These are phyloP conservation scores for Pseudomassariella vexata DNA, from an alignment of 2,329 filamentous ascomycete species.

Conservation along the genomic window DNA sequence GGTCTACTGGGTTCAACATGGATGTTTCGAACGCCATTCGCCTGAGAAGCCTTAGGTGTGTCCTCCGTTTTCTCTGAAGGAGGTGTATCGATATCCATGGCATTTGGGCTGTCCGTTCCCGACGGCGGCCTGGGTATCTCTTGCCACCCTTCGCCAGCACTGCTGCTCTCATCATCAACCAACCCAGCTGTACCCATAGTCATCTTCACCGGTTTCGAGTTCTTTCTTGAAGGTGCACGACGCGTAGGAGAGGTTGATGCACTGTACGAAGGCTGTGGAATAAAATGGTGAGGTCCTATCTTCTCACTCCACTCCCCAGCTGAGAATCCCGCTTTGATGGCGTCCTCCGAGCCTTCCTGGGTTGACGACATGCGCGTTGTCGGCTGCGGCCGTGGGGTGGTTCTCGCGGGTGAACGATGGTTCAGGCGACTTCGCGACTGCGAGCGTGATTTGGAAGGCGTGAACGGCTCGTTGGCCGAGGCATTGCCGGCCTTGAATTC, in stretches of 20 bases:
- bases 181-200: constrained; percentile 37
- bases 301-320: constrained; percentile 48
- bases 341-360: constrained; percentile 18
- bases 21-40: constrained; percentile 42
- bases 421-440: constrained; percentile 33
- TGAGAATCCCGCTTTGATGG: constrained; percentile 33
- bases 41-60: constrained; percentile 16
- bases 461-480: constrained; percentile 19
- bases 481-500: constrained; percentile 46
- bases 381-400: constrained; percentile 3
- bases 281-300: constrained; percentile 50
- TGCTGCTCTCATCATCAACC: constrained; percentile 41
- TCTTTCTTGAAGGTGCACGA: constrained; percentile 49
- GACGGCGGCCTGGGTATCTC: constrained; percentile 13
- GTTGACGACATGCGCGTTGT: constrained; percentile 14
- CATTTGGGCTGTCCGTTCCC: constrained; percentile 42
- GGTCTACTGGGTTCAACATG: constrained; percentile 52
- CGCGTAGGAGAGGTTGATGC: constrained; percentile 40
- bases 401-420: constrained; percentile 30
- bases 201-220: constrained; percentile 48
- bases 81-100: constrained; percentile 62
- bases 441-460: constrained; percentile 27
- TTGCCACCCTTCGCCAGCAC: constrained; percentile 31
- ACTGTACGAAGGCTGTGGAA: constrained; percentile 33
- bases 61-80: constrained; percentile 21